Percentiles rank a stretch among this genome's conserved stretches.
Conservation (phyloP, 2,329 filamentous ascomycete species). For the Thelonectria olida region DNA sequence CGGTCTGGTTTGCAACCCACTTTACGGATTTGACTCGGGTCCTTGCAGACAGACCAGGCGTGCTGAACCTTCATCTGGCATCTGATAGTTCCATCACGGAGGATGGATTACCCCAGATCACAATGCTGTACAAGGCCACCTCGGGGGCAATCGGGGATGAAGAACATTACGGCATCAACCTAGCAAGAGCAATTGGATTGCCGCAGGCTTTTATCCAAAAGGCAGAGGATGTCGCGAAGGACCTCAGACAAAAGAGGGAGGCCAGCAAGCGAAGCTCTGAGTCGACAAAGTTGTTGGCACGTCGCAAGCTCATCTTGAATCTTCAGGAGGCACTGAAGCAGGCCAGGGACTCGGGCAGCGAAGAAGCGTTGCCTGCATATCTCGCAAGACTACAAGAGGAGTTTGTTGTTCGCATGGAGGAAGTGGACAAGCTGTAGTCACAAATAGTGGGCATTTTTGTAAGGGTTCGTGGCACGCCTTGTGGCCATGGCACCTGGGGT, state of each 20-base stretch:
- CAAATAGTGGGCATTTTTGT: too few relatives aligned
- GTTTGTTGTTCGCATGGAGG: constrained; percentile 77
- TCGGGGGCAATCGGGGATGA: constrained; percentile 75
- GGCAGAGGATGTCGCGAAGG: constrained; percentile 72
- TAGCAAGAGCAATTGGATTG: constrained; percentile 80
- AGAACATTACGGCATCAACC: constrained; percentile 80
- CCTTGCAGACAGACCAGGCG: constrained; percentile 77
- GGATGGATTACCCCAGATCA: constrained; percentile 69
- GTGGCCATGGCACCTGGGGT: background rate
- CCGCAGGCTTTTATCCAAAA: constrained; percentile 72
- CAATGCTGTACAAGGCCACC: constrained; percentile 87
- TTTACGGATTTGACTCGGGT: constrained; percentile 85
- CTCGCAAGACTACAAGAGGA: constrained; percentile 67
- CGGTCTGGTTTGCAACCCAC: constrained; percentile 94
- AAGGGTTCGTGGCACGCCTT: background rate
- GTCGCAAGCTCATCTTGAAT: constrained; percentile 77
- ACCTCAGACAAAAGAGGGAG: constrained; percentile 66
- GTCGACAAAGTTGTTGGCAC: constrained; percentile 66
- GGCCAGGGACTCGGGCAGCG: constrained; percentile 69
- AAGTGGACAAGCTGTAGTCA: constrained; percentile 58
- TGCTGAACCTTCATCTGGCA: constrained; percentile 83
- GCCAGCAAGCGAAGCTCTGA: constrained; percentile 67
- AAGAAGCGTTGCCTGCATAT: constrained; percentile 61
- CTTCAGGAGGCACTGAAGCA: constrained; percentile 78
- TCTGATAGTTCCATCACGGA: constrained; percentile 68